A percentile compares a stretch with the other conserved stretches of the same genome.
Evolutionary conservation across 306 rosid genomes (phyloP).

Genomic region (Dryas drummondii): DNA sequence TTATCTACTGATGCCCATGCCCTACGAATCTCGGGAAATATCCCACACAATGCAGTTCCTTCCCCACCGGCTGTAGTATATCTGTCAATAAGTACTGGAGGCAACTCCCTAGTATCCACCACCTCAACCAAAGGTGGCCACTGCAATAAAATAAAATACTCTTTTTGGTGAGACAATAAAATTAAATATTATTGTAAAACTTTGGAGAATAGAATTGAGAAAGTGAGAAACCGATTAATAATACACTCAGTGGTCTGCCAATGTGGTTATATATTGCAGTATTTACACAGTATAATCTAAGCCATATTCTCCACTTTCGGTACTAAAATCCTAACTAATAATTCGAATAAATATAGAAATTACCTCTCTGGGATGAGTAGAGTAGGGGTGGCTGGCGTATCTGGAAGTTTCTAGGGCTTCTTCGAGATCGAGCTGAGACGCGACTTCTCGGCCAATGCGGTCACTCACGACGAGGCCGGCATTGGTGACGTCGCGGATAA

Average conservation of each 20-base stretch:
- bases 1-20: conserved; percentile 98
- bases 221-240: too few species aligned
- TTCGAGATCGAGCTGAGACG: conserved; percentile 91
- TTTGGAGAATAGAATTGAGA: conserved; percentile 1
- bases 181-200: conserved; percentile 16
- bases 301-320: not conserved
- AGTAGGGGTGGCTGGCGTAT: conserved; percentile 85
- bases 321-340: conserved; percentile 1
- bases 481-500: conserved; percentile 75
- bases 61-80: conserved; percentile 96
- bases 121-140: conserved; percentile 97
- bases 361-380: conserved; percentile 91
- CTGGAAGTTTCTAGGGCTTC: conserved; percentile 92
- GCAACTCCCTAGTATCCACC: conserved; percentile 82
- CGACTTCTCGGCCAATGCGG: conserved; percentile 81
- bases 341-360: not conserved
- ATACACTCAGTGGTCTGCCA: too few species aligned
- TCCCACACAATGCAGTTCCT: conserved; percentile 95
- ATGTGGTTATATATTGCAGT: too few species aligned
- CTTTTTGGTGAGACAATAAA: conserved; percentile 13
- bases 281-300: not conserved
- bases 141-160: conserved; percentile 47
- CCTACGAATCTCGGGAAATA: conserved; percentile 88
- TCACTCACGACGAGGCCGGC: conserved; percentile 80
- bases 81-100: conserved; percentile 86